Percentiles rank a stretch among this genome's conserved stretches.
These are phyloP conservation scores for Cladosporium oxysporum DNA, from an alignment of 2,329 filamentous ascomycete species.

Conservation along the genomic window DNA sequence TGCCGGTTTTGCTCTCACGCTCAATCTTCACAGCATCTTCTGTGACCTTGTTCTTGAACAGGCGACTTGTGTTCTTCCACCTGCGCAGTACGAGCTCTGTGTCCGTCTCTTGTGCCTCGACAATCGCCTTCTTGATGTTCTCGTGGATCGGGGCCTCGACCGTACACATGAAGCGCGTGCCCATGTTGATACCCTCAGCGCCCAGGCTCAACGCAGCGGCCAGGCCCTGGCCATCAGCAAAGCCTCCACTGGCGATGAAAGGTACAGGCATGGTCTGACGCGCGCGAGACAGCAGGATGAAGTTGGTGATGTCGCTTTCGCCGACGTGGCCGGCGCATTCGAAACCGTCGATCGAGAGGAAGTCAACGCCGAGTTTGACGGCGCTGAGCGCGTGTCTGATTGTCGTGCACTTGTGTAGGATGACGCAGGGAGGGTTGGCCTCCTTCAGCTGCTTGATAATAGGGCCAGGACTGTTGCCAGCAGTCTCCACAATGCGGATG, in stretches of 20 bases:
- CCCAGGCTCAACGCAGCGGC: slow-evolving; percentile 88
- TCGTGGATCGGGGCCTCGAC: slow-evolving; percentile 87
- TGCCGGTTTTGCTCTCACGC: slow-evolving; percentile 75
- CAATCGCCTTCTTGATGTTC: slow-evolving; percentile 93
- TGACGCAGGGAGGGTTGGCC: slow-evolving; percentile 63
- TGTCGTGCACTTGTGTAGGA: slow-evolving; percentile 97
- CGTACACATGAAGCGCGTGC: slow-evolving; percentile 96
- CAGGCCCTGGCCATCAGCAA: slow-evolving; percentile 90
- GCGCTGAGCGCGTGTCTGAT: slow-evolving; percentile 91
- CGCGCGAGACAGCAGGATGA: slow-evolving; percentile 81
- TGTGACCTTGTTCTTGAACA: slow-evolving; percentile 90
- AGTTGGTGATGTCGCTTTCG: slow-evolving; percentile 85
- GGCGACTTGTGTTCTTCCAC: slow-evolving; percentile 88
- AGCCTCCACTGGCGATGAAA: slow-evolving; percentile 94
- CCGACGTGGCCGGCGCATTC: slow-evolving; percentile 93
- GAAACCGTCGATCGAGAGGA: slow-evolving; percentile 94
- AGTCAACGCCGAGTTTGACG: slow-evolving; percentile 92
- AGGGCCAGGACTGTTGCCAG: slow-evolving; percentile 85
- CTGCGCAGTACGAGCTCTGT: slow-evolving; percentile 83
- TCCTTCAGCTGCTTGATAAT: slow-evolving; percentile 87
- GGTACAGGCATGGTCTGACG: slow-evolving; percentile 81
- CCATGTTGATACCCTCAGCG: slow-evolving; percentile 97
- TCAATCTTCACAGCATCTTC: slow-evolving; percentile 80
- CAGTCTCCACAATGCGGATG: slow-evolving; percentile 87
- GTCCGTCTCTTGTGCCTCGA: slow-evolving; percentile 83